Percentiles rank a stretch among this genome's conserved stretches.
Conservation (phyloP, 305 asterid species). For the Solanum hybrid region DNA sequence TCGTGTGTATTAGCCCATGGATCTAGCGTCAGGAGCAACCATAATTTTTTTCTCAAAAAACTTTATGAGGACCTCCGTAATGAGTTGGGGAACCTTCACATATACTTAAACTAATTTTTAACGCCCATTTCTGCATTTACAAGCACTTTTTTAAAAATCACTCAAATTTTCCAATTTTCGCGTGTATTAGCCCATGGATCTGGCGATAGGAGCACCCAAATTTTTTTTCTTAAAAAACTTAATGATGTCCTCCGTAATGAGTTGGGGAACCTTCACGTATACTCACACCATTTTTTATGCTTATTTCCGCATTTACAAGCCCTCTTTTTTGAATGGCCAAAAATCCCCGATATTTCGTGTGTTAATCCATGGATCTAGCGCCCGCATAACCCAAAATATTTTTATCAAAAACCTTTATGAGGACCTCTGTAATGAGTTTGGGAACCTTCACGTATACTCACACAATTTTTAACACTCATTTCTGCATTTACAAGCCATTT, state of each 20-base stretch:
- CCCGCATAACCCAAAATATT: too few species aligned
- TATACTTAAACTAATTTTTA: too few species aligned
- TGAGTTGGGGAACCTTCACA: not conserved
- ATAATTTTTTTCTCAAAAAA: too few species aligned
- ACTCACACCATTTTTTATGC: too few species aligned
- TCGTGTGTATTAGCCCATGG: too few species aligned
- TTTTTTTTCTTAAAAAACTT: not conserved
- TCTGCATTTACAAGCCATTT: too few species aligned
- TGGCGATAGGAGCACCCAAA: too few species aligned
- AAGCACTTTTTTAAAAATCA: accelerated
- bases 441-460: not conserved
- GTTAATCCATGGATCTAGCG: not conserved
- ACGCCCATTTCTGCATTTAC: accelerated
- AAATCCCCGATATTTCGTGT: accelerated
- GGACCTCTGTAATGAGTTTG: not conserved
- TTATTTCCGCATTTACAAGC: too few species aligned
- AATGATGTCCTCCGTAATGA: not conserved
- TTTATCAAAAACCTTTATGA: too few species aligned
- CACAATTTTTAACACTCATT: accelerated
- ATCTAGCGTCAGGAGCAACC: not conserved
- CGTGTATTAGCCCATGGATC: too few species aligned
- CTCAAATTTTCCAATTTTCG: not conserved
- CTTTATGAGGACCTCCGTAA: not conserved
- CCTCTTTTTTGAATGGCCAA: too few species aligned
- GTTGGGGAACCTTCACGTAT: not conserved